A percentile compares a stretch with the other conserved stretches of the same genome.
Conservation (phyloP, 2,329 filamentous ascomycete species). For the Magnaporthales sp. region DNA sequence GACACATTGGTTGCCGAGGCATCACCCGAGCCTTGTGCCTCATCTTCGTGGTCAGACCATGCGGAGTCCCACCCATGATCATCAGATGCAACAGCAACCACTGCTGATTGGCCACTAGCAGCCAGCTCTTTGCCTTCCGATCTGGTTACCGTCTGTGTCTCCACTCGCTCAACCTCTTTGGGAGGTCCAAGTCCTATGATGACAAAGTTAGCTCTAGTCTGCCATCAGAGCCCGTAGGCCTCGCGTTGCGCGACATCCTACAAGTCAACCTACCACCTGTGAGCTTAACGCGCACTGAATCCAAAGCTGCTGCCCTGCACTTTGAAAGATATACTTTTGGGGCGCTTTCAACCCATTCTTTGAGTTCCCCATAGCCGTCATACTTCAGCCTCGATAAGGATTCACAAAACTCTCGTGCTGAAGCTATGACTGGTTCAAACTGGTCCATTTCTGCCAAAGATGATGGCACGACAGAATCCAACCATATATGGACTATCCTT, state of each 20-base stretch:
- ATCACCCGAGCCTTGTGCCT: slow-evolving; percentile 16
- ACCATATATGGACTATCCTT: slow-evolving; percentile 63
- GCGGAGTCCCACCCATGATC: slow-evolving; percentile 66
- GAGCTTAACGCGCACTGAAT: slow-evolving; percentile 62
- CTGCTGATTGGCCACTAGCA: slow-evolving; percentile 38
- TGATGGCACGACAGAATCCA: slow-evolving; percentile 67
- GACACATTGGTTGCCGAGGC: not conserved
- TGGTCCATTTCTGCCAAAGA: slow-evolving; percentile 60
- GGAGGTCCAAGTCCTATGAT: slow-evolving; percentile 44
- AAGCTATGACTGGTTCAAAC: slow-evolving; percentile 64
- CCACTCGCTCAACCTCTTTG: slow-evolving; percentile 70
- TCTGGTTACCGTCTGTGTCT: slow-evolving; percentile 69
- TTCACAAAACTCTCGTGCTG: slow-evolving; percentile 55
- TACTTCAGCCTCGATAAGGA: slow-evolving; percentile 55
- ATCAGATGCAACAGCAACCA: slow-evolving; percentile 23
- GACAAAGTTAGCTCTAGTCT: not conserved
- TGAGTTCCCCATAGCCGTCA: slow-evolving; percentile 52
- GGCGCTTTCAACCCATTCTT: slow-evolving; percentile 72
- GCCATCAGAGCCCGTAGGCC: not conserved
- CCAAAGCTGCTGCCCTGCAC: slow-evolving; percentile 70
- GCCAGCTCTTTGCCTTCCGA: slow-evolving; percentile 57
- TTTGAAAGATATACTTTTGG: slow-evolving; percentile 80
- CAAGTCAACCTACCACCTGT: slow-evolving; percentile 30
- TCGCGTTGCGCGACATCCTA: not conserved
- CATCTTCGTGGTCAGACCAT: slow-evolving; percentile 68